Evolutionary conservation across 768 basidiomycete species (phyloP).

Genomic region (Crassisporium funariophilum): DNA sequence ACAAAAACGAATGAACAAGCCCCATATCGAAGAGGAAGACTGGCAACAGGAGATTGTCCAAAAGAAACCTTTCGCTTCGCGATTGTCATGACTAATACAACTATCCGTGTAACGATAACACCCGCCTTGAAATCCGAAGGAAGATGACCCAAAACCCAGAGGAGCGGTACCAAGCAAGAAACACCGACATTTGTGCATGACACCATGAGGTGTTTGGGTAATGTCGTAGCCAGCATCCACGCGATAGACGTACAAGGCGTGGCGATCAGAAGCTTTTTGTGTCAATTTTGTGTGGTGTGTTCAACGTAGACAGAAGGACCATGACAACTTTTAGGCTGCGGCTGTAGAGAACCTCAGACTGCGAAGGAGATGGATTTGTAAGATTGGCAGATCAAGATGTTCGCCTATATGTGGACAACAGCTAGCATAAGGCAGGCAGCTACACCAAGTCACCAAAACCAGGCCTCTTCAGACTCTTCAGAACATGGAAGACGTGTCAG

Average conservation of each 20-base stretch:
- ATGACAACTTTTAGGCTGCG: conserved; percentile 11
- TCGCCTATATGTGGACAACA: conserved; percentile 10
- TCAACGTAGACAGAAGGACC: conserved; percentile 11
- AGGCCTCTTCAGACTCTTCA: conserved; percentile 10
- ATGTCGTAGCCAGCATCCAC: conserved; percentile 17
- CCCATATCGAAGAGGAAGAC: conserved; percentile 18
- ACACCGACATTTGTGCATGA: not conserved
- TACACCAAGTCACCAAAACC: conserved; percentile 14
- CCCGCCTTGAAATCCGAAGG: conserved; percentile 3
- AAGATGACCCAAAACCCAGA: not conserved
- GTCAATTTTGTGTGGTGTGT: conserved; percentile 10
- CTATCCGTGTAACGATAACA: conserved; percentile 14
- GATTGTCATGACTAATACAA: conserved; percentile 16
- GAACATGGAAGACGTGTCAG: conserved; percentile 10
- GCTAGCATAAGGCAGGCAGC: conserved; percentile 15
- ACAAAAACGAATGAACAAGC: conserved; percentile 19
- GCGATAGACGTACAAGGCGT: conserved; percentile 10
- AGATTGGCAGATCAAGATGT: not conserved
- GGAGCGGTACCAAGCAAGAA: not conserved
- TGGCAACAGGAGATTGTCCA: conserved; percentile 14
- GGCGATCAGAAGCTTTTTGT: conserved; percentile 10
- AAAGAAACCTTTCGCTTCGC: conserved; percentile 18
- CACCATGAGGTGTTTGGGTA: conserved; percentile 14
- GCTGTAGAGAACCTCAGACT: conserved; percentile 20
- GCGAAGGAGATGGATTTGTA: not conserved